These are phyloP conservation scores for Colletotrichum sp. DNA, from an alignment of 2,329 filamentous ascomycete species.

Conservation along the genomic window DNA sequence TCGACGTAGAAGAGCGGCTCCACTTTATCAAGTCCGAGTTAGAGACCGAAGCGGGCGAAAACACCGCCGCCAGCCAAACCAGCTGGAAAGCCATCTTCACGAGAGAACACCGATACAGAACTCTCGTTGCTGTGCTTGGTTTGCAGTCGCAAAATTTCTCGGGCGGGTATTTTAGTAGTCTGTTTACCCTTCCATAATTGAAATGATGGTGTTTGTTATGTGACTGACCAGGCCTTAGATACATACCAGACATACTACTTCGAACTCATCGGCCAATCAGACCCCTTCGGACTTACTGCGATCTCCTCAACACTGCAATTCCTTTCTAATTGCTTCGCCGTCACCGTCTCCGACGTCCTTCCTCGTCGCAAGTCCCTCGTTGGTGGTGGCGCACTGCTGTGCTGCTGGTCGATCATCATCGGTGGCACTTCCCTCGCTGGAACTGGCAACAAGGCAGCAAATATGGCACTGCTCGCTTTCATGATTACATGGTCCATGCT, in stretches of 20 bases:
- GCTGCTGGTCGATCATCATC: background rate
- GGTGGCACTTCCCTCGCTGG: background rate
- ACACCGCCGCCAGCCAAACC: slow-evolving; percentile 26
- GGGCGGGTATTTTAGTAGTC: slow-evolving; percentile 25
- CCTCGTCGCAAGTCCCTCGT: background rate
- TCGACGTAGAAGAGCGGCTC: slow-evolving; percentile 26
- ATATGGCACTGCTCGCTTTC: slow-evolving; percentile 28
- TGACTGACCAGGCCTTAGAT: slow-evolving; percentile 3
- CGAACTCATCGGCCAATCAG: slow-evolving; percentile 31
- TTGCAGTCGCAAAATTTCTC: slow-evolving; percentile 32
- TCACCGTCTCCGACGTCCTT: background rate
- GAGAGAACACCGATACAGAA: slow-evolving; percentile 29
- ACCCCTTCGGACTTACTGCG: slow-evolving; percentile 30
- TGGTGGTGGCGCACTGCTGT: background rate
- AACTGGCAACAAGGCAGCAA: slow-evolving; percentile 19
- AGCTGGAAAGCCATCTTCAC: slow-evolving; percentile 33
- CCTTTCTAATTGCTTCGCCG: background rate
- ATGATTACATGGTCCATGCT: slow-evolving; percentile 35
- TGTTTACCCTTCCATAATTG: too few species aligned
- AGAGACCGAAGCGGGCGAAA: slow-evolving; percentile 25
- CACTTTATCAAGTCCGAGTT: slow-evolving; percentile 29
- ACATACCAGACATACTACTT: slow-evolving; percentile 34
- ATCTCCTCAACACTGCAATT: slow-evolving; percentile 23
- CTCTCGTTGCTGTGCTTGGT: slow-evolving; percentile 28
- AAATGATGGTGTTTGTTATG: too few species aligned